Conservation (phyloP, 164 flowering plant genomes). For the Amborella trichopoda region DNA sequence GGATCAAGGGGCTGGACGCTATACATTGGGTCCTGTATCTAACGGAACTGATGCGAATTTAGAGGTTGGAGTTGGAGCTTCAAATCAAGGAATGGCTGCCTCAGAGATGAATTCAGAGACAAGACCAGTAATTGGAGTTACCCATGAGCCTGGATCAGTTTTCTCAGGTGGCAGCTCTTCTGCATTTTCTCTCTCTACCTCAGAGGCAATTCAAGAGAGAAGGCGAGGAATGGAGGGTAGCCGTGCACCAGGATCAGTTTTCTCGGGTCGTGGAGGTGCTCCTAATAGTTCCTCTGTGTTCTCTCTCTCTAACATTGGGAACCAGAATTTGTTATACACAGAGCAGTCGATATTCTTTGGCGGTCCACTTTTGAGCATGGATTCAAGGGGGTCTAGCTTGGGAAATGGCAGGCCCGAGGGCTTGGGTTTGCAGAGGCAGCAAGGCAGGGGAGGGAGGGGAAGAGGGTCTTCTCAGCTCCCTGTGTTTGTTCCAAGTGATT, state of each 20-base stretch:
- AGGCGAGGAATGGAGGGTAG: too few relatives aligned
- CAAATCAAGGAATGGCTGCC: constrained; percentile 18
- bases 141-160: too few relatives aligned
- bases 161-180: neutral
- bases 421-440: constrained; percentile 18
- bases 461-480: constrained; percentile 67
- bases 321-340: constrained; percentile 55
- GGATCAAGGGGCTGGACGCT: constrained; percentile 97
- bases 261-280: too few relatives aligned
- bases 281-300: too few relatives aligned
- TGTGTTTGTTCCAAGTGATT: constrained; percentile 46
- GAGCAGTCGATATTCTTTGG: constrained; percentile 92
- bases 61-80: constrained; percentile 33
- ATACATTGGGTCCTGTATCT: constrained; percentile 63
- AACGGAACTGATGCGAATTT: constrained; percentile 22
- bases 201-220: too few relatives aligned
- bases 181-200: too few relatives aligned
- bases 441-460: constrained; percentile 46
- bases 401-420: constrained; percentile 24
- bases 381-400: constrained; percentile 24
- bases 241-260: constrained; percentile 17
- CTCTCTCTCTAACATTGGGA: constrained; percentile 25
- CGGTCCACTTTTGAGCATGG: constrained; percentile 62
- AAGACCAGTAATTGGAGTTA: constrained; percentile 19
- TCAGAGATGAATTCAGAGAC: constrained; percentile 17